A percentile compares a stretch with the other conserved stretches of the same genome.
phyloP scores from a whole-genome alignment of 2,329 filamentous ascomycete genomes.

The Aspergillus melleus region DNA sequence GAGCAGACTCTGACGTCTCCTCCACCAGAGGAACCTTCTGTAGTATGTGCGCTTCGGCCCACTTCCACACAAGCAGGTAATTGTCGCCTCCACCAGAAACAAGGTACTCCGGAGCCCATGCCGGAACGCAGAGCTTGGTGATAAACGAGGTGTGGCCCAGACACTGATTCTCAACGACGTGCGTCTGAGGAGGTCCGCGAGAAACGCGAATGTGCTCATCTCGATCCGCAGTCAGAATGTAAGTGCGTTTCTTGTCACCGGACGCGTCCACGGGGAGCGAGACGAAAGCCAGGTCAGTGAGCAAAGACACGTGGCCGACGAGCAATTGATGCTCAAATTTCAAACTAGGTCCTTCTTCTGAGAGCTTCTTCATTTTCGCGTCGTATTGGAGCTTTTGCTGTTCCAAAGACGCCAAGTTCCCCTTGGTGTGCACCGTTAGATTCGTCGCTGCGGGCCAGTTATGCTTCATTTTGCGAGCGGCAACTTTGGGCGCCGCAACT shows the following conservation, averaged over 20 bases:
- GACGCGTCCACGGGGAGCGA: slow-evolving; percentile 45
- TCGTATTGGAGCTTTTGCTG: slow-evolving; percentile 51
- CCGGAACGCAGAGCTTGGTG: slow-evolving; percentile 69
- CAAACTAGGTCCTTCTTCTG: slow-evolving; percentile 49
- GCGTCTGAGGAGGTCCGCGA: slow-evolving; percentile 74
- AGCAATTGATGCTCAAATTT: slow-evolving; percentile 75
- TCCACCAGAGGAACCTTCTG: slow-evolving; percentile 32
- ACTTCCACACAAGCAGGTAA: slow-evolving; percentile 79
- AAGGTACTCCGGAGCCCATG: slow-evolving; percentile 59
- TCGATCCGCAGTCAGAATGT: slow-evolving; percentile 67
- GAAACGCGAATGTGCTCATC: slow-evolving; percentile 89
- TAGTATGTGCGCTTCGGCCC: slow-evolving; percentile 52
- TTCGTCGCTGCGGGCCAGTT: slow-evolving; percentile 56
- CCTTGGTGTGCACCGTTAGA: slow-evolving; percentile 62
- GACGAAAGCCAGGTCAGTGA: slow-evolving; percentile 70
- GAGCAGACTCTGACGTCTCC: slow-evolving; percentile 18
- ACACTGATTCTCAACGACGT: slow-evolving; percentile 87
- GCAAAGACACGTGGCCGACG: slow-evolving; percentile 91
- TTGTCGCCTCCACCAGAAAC: slow-evolving; percentile 86
- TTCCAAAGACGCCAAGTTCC: slow-evolving; percentile 59
- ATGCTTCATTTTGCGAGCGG: slow-evolving; percentile 25
- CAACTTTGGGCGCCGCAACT: slow-evolving; percentile 37
- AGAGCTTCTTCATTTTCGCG: slow-evolving; percentile 39
- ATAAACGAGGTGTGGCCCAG: slow-evolving; percentile 86
- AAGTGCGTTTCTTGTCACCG: slow-evolving; percentile 51